These are phyloP conservation scores for Beauveria medogensis DNA, from an alignment of 2,329 filamentous ascomycete genomes.

Conservation along the genomic window DNA sequence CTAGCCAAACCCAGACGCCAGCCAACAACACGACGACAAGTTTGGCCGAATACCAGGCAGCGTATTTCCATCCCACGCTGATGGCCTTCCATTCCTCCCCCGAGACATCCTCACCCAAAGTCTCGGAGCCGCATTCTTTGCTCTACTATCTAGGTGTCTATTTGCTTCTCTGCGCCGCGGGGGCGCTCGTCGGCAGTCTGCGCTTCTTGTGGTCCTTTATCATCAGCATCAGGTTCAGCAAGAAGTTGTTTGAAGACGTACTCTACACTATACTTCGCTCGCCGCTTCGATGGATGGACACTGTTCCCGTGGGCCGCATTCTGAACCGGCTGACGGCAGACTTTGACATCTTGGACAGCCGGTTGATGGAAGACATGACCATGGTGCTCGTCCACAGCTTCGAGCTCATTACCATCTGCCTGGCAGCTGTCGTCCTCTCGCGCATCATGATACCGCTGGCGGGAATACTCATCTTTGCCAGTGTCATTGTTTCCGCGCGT, in stretches of 20 bases:
- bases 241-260: constrained; percentile 57
- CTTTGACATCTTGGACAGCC: constrained; percentile 65
- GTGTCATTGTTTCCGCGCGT: constrained; percentile 45
- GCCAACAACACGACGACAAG: not conserved
- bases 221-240: constrained; percentile 60
- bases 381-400: constrained; percentile 52
- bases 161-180: constrained; percentile 47
- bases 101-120: constrained; percentile 7
- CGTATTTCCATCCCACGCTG: constrained; percentile 17
- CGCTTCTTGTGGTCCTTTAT: constrained; percentile 56
- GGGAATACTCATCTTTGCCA: constrained; percentile 46
- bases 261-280: constrained; percentile 62
- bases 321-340: constrained; percentile 73
- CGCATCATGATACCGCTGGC: constrained; percentile 57
- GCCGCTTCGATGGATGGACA: constrained; percentile 71
- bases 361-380: constrained; percentile 54
- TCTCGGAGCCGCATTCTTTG: constrained; percentile 25
- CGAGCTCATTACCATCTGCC: constrained; percentile 54
- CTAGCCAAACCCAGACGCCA: constrained; percentile 30
- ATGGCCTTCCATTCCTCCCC: not conserved
- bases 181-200: constrained; percentile 51
- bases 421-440: constrained; percentile 54
- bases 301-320: constrained; percentile 66
- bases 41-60: constrained; percentile 8
- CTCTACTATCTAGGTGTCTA: constrained; percentile 64